These are phyloP conservation scores for Rhizopogon sp. DNA, from an alignment of 768 basidiomycete species.

Conservation along the genomic window DNA sequence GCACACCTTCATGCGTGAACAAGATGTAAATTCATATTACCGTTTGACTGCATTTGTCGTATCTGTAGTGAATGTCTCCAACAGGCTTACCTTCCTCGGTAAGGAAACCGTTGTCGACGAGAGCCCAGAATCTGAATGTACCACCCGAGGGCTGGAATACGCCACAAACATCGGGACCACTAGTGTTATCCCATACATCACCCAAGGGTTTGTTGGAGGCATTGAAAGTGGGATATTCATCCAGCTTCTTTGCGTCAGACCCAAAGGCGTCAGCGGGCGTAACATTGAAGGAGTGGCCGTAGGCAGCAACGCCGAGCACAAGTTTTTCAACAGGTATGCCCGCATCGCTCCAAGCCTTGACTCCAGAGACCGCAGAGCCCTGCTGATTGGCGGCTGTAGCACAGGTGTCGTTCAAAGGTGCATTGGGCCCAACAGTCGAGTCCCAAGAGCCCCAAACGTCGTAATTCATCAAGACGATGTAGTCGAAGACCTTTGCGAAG, in stretches of 20 bases:
- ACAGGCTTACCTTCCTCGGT: constrained; percentile 23
- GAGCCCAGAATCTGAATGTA: constrained; percentile 53
- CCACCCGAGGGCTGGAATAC: constrained; percentile 43
- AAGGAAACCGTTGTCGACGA: constrained; percentile 54
- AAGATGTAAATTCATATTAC: constrained; percentile 29
- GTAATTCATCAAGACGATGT: constrained; percentile 62
- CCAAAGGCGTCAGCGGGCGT: constrained; percentile 32
- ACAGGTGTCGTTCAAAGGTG: constrained; percentile 78
- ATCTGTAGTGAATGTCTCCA: constrained; percentile 46
- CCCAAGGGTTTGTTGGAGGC: constrained; percentile 40
- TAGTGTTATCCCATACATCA: constrained; percentile 48
- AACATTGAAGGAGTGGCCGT: constrained; percentile 70
- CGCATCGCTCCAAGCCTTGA: constrained; percentile 68
- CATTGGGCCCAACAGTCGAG: constrained; percentile 65
- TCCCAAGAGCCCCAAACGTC: constrained; percentile 53
- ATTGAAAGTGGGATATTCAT: constrained; percentile 47
- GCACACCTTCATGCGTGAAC: not conserved
- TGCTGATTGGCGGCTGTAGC: constrained; percentile 47
- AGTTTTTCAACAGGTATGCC: constrained; percentile 71
- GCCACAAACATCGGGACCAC: constrained; percentile 54
- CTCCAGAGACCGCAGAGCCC: constrained; percentile 75
- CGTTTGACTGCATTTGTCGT: constrained; percentile 67
- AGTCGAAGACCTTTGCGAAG: constrained; percentile 68
- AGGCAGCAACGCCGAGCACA: constrained; percentile 76
- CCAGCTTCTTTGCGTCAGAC: constrained; percentile 31